Evolutionary conservation across 176 grass and related monocot genomes (phyloP), one percentile per base, ranked within the genome.

Genomic region (Carex cristatella): DNA sequence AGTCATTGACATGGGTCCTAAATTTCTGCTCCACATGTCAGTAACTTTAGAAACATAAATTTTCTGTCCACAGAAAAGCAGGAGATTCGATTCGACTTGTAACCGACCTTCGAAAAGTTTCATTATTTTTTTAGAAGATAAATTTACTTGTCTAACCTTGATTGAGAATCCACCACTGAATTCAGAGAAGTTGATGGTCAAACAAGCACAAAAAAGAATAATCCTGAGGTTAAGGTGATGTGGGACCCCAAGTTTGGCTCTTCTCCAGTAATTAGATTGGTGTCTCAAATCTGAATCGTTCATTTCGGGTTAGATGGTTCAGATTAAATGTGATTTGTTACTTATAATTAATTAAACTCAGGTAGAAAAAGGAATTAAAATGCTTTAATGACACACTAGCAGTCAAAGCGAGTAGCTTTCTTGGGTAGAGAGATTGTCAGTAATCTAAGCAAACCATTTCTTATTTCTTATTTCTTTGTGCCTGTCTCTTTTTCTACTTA

Each of bases 401-500:
- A 83, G 81, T 67, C 2, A 83, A 83, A 53, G 42, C 14, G 2
- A 67, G 63, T 69, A 28, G 27, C 81, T 67, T 83, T 83, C 81
- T 83, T 6, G 63, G 61, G 12, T 44, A 64, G 57, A 11, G 79
- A 65, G 79, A 23, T 82, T 82, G 60, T 65, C 79, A 82, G 79
- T 82, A 65, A 82, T 49, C 60, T 19, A 82, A 82, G 28, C 60
- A 65, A 82, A 81, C 40, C 10, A 48, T 69, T 83, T 46, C 38
- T 40, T 4, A 40, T 5, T 40, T 40, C 38, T 40, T 23, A 23
- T 23, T 40, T 40, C 63, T 55, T 37, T 37, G 80, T 7, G 61
- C 64, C 80, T 5, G 80, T 82, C 80, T 56, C 80, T 83, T 68
- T 83, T 83, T 51, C 81, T 53, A 31, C 81, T 65, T 16, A 14